Conservation (phyloP, 2,329 filamentous ascomycete species). For the Aspergillus thermomutatus region DNA sequence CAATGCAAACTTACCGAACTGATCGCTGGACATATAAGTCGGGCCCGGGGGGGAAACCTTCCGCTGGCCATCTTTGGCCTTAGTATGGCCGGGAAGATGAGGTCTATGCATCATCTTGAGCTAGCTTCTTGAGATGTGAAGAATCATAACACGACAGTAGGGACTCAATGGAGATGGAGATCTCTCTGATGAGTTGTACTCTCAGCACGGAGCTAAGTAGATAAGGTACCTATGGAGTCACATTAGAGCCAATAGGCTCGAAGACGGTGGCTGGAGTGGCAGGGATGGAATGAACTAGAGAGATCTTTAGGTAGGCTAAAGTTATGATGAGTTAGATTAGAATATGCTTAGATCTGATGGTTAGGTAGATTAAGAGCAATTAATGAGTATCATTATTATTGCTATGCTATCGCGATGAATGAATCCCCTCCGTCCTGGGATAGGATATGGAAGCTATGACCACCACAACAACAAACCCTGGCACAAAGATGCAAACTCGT, state of each 20-base stretch:
- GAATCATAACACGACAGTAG: conserved; percentile 3
- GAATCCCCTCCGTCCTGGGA: no score
- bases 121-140: conserved; percentile 4
- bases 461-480: background rate
- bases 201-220: background rate
- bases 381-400: background rate
- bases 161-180: background rate
- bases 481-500: background rate
- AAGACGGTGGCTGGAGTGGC: conserved; percentile 15
- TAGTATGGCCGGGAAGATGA: conserved; percentile 21
- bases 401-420: no score
- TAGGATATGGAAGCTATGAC: background rate
- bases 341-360: conserved; percentile 8
- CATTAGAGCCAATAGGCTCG: conserved; percentile 12
- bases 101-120: conserved; percentile 38
- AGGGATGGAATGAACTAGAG: conserved; percentile 13
- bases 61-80: conserved; percentile 34
- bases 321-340: background rate
- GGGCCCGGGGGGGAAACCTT: conserved; percentile 47
- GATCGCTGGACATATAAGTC: conserved; percentile 45
- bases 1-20: conserved; percentile 41
- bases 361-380: background rate
- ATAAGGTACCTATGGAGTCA: conserved; percentile 11
- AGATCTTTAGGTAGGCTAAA: conserved; percentile 8
- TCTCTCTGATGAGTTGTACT: background rate